Percentiles rank a stretch among this genome's conserved stretches.
These are phyloP conservation scores for Sporothrix sp. DNA, from an alignment of 2,329 filamentous ascomycete genomes.

Conservation along the genomic window DNA sequence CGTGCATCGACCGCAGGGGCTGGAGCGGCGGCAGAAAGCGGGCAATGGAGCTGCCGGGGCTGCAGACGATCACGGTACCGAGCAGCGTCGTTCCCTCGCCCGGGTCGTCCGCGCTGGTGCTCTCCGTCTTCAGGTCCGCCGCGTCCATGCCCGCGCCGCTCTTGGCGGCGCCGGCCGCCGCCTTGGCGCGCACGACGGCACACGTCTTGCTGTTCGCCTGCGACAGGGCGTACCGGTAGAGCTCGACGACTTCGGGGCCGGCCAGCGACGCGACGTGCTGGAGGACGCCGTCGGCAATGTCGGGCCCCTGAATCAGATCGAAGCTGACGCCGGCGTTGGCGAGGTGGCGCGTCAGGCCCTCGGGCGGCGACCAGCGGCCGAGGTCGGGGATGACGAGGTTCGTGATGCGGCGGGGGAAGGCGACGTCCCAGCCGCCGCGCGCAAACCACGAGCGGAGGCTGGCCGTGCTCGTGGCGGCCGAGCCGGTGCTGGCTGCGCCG, in stretches of 20 bases:
- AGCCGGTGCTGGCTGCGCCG: not conserved
- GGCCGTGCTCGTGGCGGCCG: slow-evolving; percentile 16
- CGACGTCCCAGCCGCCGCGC: slow-evolving; percentile 73
- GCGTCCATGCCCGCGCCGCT: not conserved
- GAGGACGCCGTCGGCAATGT: slow-evolving; percentile 64
- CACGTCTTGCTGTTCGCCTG: slow-evolving; percentile 53
- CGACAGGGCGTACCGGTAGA: slow-evolving; percentile 66
- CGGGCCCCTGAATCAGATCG: slow-evolving; percentile 71
- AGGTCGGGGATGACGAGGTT: slow-evolving; percentile 68
- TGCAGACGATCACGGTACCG: slow-evolving; percentile 72
- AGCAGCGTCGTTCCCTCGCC: slow-evolving; percentile 57
- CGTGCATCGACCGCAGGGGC: slow-evolving; percentile 25
- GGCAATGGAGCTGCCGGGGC: slow-evolving; percentile 56
- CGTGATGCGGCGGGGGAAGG: slow-evolving; percentile 45
- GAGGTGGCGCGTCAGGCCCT: slow-evolving; percentile 65
- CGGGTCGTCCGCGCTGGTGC: slow-evolving; percentile 46
- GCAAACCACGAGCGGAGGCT: slow-evolving; percentile 67
- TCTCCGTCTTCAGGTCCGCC: not conserved
- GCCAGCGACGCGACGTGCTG: slow-evolving; percentile 65
- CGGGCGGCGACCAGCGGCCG: slow-evolving; percentile 62
- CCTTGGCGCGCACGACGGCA: slow-evolving; percentile 73
- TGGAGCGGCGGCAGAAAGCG: slow-evolving; percentile 61
- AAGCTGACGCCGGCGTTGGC: slow-evolving; percentile 67
- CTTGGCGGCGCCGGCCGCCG: not conserved
- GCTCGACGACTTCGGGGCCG: slow-evolving; percentile 66